These are phyloP conservation scores for Chloranthus sessilifolius DNA, from an alignment of 164 flowering plant species.

Conservation along the genomic window DNA sequence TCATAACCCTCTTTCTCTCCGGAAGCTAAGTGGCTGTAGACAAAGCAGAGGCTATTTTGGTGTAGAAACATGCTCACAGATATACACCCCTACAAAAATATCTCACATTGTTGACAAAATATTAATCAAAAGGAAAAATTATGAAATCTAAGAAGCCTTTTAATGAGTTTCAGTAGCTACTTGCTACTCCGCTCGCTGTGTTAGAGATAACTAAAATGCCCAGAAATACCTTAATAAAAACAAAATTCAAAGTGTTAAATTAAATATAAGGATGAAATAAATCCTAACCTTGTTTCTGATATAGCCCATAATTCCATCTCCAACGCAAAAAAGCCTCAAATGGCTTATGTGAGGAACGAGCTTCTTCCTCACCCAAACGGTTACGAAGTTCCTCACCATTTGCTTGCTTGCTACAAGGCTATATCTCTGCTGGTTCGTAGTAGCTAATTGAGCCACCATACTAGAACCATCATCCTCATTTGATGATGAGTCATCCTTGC, in stretches of 20 bases:
- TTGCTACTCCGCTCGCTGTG: too few species aligned
- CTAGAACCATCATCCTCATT: conserved; percentile 52
- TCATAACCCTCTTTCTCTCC: conserved; percentile 93
- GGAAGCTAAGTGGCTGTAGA: conserved; percentile 85
- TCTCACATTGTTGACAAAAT: neutral
- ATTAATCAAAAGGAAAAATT: neutral
- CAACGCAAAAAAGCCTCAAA: conserved; percentile 49
- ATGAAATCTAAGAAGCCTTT: too few species aligned
- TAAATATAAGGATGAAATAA: neutral
- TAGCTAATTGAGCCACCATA: conserved; percentile 7
- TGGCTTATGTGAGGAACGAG: conserved; percentile 64
- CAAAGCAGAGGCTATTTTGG: conserved; percentile 73
- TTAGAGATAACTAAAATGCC: too few species aligned
- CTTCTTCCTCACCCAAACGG: conserved; percentile 65
- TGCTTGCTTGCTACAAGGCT: conserved; percentile 65
- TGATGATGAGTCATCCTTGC: conserved; percentile 36
- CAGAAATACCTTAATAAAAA: too few species aligned
- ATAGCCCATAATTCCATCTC: conserved; percentile 79
- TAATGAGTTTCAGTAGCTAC: too few species aligned
- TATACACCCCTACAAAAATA: conserved; percentile 66
- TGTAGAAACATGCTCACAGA: conserved; percentile 68
- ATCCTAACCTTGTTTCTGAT: conserved; percentile 75
- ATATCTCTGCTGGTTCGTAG: conserved; percentile 34
- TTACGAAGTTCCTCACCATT: conserved; percentile 84
- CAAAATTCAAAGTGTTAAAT: too few species aligned